Percentiles rank a stretch among this genome's conserved stretches.
Evolutionary conservation across 2,329 filamentous ascomycete genomes (phyloP).

Genomic region (Fusarium mangiferae): DNA sequence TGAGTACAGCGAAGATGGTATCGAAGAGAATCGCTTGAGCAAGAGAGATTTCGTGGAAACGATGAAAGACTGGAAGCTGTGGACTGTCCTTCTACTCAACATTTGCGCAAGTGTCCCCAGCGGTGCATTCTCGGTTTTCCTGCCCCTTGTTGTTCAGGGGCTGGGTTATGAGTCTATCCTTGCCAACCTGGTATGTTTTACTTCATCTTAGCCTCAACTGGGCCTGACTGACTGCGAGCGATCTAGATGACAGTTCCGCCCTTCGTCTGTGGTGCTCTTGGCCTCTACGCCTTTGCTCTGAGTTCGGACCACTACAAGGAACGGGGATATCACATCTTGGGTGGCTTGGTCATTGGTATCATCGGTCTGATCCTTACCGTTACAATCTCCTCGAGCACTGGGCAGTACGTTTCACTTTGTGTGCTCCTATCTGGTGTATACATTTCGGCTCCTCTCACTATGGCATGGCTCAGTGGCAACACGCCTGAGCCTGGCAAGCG

Average conservation of each 20-base stretch:
- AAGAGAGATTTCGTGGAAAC: conserved; percentile 42
- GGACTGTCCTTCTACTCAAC: conserved; percentile 41
- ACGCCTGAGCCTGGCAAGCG: conserved; percentile 45
- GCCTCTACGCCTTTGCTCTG: conserved; percentile 42
- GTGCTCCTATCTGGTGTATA: conserved; percentile 42
- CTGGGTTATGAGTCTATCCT: conserved; percentile 43
- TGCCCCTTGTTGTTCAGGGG: conserved; percentile 43
- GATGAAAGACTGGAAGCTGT: conserved; percentile 43
- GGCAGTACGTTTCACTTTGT: conserved; percentile 40
- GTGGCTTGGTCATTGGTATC: conserved; percentile 38
- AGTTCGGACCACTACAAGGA: conserved; percentile 42
- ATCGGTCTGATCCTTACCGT: conserved; percentile 42
- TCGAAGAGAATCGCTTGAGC: conserved; percentile 37
- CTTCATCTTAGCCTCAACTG: neutral
- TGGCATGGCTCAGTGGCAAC: conserved; percentile 45
- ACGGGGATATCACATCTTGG: conserved; percentile 42
- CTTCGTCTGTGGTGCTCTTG: conserved; percentile 42
- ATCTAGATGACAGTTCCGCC: conserved; percentile 43
- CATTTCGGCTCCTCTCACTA: conserved; percentile 42
- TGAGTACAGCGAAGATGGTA: conserved; percentile 42
- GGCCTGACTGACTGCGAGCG: neutral
- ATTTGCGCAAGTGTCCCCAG: conserved; percentile 44
- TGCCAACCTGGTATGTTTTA: conserved; percentile 39
- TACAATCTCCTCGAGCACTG: conserved; percentile 33
- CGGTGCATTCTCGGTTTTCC: conserved; percentile 42